Evolutionary conservation across 768 basidiomycete species (phyloP).

Genomic region (Peribolospora kevripleyi): DNA sequence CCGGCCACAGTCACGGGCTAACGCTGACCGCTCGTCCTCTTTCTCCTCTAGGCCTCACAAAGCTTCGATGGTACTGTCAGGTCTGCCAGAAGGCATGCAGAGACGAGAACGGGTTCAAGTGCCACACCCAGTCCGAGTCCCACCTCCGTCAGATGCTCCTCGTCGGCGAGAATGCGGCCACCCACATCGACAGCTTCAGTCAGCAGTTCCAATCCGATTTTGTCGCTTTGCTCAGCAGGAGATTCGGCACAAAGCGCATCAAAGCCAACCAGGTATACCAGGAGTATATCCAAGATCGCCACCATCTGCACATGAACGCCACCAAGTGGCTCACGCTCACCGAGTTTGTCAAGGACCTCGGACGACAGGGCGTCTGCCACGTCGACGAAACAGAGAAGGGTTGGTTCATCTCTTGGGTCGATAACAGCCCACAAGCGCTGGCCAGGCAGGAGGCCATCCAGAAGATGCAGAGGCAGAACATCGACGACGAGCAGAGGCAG

Average conservation of each 20-base stretch:
- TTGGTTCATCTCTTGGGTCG: constrained; percentile 92
- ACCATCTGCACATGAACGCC: constrained; percentile 91
- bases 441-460: constrained; percentile 68
- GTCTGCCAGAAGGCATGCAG: constrained; percentile 94
- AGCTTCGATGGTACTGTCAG: constrained; percentile 95
- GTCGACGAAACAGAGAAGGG: constrained; percentile 99
- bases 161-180: constrained; percentile 78
- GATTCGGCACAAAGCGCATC: constrained; percentile 84
- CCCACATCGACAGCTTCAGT: constrained; percentile 77
- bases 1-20: neutral
- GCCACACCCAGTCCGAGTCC: constrained; percentile 62
- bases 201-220: constrained; percentile 73
- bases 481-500: constrained; percentile 86
- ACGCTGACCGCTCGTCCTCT: neutral
- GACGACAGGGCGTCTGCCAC: constrained; percentile 56
- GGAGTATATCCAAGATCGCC: constrained; percentile 85
- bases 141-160: constrained; percentile 94
- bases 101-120: constrained; percentile 98
- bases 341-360: constrained; percentile 81
- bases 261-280: constrained; percentile 89
- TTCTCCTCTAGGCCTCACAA: constrained; percentile 35
- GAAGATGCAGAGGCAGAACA: constrained; percentile 77
- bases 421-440: constrained; percentile 79
- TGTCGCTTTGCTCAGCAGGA: constrained; percentile 53
- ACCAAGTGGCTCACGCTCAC: constrained; percentile 91